phyloP scores from a whole-genome alignment of 257 asterid species.

The Paraleonurus japonicus region DNA sequence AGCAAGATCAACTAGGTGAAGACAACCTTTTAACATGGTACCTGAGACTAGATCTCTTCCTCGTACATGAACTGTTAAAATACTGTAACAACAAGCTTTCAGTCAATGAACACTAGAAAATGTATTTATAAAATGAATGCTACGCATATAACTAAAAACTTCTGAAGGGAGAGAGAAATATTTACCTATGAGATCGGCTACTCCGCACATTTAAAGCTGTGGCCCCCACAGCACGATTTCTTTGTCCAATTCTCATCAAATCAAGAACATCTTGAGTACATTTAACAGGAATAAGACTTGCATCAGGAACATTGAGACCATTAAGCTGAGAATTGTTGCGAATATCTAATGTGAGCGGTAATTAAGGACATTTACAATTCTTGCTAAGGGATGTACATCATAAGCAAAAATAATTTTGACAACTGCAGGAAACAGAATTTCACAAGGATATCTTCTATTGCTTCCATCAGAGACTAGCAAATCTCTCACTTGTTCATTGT shows the following conservation, averaged over 20 bases:
- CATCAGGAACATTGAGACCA: conserved; percentile 95
- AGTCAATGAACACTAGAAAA: neutral
- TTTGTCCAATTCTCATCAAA: conserved; percentile 77
- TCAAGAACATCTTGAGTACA: conserved; percentile 90
- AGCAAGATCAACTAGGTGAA: conserved; percentile 89
- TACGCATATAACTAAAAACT: neutral
- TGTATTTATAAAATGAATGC: neutral
- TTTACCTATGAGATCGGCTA: conserved; percentile 89
- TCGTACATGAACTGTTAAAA: conserved; percentile 85
- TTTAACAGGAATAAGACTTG: conserved; percentile 68
- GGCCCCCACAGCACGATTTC: conserved; percentile 88
- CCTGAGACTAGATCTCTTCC: conserved; percentile 85
- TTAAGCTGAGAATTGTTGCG: conserved; percentile 88
- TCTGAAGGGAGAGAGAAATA: neutral
- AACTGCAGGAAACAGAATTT: neutral
- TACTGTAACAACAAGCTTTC: conserved; percentile 43
- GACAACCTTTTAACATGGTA: conserved; percentile 72
- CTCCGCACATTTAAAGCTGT: conserved; percentile 88
- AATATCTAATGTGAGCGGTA: conserved; percentile 64
- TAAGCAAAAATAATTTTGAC: neutral
- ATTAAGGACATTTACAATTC: conserved; percentile 47
- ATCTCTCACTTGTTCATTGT: conserved; percentile 96
- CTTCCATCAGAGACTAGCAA: conserved; percentile 75
- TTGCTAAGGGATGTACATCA: neutral
- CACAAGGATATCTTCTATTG: conserved; percentile 77